A percentile compares a stretch with the other conserved stretches of the same genome.
Evolutionary conservation across 257 asterid species (phyloP).

Genomic region (Paulownia fortunei): DNA sequence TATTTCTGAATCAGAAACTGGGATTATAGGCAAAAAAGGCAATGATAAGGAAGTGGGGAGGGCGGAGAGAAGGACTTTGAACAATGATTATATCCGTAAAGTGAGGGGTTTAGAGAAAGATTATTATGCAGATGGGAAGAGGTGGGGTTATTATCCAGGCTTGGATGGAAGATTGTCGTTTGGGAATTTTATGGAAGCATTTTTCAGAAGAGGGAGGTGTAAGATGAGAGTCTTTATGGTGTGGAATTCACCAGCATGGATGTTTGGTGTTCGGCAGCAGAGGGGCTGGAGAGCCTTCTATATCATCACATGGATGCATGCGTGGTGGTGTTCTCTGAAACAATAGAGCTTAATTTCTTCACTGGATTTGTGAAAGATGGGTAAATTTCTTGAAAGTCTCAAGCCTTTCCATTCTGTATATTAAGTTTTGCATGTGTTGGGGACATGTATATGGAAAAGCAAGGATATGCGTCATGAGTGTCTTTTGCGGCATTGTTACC

Average conservation of each 20-base stretch:
- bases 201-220: constrained; percentile 78
- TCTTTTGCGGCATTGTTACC: constrained; percentile 22
- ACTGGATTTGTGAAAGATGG: constrained; percentile 74
- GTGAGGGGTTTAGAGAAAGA: constrained; percentile 46
- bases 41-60: constrained; percentile 39
- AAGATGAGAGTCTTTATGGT: constrained; percentile 79
- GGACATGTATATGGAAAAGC: constrained; percentile 3
- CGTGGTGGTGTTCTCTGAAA: constrained; percentile 91
- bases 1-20: constrained; percentile 37
- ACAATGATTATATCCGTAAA: constrained; percentile 38
- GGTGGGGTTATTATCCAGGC: constrained; percentile 97
- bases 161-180: constrained; percentile 69
- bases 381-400: constrained; percentile 44
- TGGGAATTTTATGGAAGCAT: constrained; percentile 78
- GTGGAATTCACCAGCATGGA: constrained; percentile 99
- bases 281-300: constrained; percentile 90
- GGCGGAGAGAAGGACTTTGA: constrained; percentile 63
- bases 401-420: constrained; percentile 4
- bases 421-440: background rate
- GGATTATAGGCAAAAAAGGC: constrained; percentile 30
- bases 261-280: constrained; percentile 87
- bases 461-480: background rate
- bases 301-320: constrained; percentile 79
- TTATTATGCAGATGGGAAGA: constrained; percentile 83
- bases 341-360: constrained; percentile 93